Evolutionary conservation across 1,284 basidiomycete species (phyloP), one percentile per base, ranked within the genome.

Genomic region (Leccinum insolens): DNA sequence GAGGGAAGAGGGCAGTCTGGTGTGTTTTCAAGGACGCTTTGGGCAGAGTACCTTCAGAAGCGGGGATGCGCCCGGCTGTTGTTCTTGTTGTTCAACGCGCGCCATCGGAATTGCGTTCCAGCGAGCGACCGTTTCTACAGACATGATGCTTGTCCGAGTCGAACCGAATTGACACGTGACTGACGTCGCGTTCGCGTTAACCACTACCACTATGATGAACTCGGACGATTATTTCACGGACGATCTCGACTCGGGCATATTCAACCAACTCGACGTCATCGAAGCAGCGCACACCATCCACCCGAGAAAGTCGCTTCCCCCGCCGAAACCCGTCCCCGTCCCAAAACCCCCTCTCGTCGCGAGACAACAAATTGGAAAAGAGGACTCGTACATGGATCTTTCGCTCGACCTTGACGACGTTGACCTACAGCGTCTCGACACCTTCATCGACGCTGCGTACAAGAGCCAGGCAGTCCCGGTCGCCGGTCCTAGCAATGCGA

Each of bases 51-150:
- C 92, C 91, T 93, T 93, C 77, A 81, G 49, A 61, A 61, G 62
- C 20, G 34, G 25, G 25, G 25, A 25, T 25, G 25, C 25, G 25
- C 25, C 25, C 25, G 25, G 25, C 25, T 25, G 25, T 25, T 31
- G 31, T 31, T 31, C 31, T 68, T 75, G 52, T 68, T 75, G 52
- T 49, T 82, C 80, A 8, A 49, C 67, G 64, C 82, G 79, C 52
- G 74, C 69, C 81, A 84, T 82, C 67, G 90, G 85, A 59, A 91
- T 90, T 11, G 88, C 85, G 70, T 91, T 91, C 90, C 90, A 92
- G 63, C 89, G 84, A 41, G 89, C 86, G 68, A 92, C 83, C 14
- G 85, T 84, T 68, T 84, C 82, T 63, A 84, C 82, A 37, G 90
- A 92, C 90, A 34, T 34, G 34, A 92, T 91, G 41, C 14, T 57